Conservation (phyloP, 83 land plant genomes). For the Thuja plicata region DNA sequence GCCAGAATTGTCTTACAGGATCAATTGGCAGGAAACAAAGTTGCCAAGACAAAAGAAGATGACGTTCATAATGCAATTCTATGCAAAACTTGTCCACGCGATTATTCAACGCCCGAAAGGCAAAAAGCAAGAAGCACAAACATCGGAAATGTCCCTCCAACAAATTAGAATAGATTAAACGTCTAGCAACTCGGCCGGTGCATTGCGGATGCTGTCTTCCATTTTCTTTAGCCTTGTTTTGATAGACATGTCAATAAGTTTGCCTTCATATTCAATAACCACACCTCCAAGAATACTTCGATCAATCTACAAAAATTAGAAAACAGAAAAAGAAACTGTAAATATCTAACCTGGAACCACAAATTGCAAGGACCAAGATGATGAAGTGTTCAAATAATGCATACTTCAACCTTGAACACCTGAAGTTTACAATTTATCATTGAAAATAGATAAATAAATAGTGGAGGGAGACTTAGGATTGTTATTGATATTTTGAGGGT, state of each 20-base stretch:
- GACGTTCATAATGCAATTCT: neutral
- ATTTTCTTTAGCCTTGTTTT: conserved; percentile 69
- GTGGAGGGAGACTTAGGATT: too few relatives aligned
- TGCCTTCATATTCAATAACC: conserved; percentile 63
- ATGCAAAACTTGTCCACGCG: neutral
- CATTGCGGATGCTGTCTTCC: conserved; percentile 64
- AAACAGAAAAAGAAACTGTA: neutral
- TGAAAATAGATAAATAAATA: too few relatives aligned
- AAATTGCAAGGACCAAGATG: neutral
- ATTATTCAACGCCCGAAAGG: conserved; percentile 12
- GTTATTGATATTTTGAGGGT: too few relatives aligned
- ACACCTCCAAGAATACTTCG: conserved; percentile 79
- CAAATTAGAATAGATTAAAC: conserved; percentile 14
- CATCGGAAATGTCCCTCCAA: neutral
- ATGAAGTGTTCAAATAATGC: neutral
- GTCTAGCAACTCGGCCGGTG: conserved; percentile 37
- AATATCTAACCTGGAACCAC: neutral
- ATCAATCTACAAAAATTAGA: conserved; percentile 45
- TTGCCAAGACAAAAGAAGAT: neutral
- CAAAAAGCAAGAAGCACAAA: neutral
- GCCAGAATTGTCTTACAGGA: neutral
- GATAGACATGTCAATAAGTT: conserved; percentile 75
- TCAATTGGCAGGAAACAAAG: neutral
- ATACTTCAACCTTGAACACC: neutral
- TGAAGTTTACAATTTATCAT: neutral